Conservation (phyloP, 108 stramenopile genomes). For the Epipyxis sp. region DNA sequence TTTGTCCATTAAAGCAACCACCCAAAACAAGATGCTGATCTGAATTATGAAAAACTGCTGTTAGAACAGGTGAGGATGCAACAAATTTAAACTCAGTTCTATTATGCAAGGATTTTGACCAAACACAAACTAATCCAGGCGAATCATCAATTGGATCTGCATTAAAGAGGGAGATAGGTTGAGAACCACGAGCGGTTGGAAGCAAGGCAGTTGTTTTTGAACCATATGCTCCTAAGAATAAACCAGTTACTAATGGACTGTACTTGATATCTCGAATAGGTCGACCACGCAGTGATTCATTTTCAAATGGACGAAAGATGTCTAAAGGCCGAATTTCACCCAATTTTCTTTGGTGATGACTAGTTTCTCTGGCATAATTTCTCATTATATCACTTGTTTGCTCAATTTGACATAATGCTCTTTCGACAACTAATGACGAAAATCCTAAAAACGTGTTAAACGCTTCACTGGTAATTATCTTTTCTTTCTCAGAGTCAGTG, state of each 20-base stretch:
- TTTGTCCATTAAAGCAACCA: slow-evolving; percentile 44
- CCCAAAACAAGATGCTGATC: slow-evolving; percentile 39
- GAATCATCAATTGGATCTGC: not conserved
- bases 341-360: not conserved
- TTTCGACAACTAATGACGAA: not conserved
- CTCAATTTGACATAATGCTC: slow-evolving; percentile 10
- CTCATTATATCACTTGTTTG: slow-evolving; percentile 2
- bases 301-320: not conserved
- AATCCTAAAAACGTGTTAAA: not conserved
- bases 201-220: not conserved
- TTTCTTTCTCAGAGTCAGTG: too few relatives aligned
- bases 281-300: not conserved
- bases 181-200: not conserved
- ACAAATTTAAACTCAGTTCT: not conserved
- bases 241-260: not conserved
- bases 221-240: slow-evolving; percentile 23
- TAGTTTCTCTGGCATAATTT: slow-evolving; percentile 14
- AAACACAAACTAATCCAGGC: slow-evolving; percentile 8
- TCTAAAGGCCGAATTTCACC: not conserved
- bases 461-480: too few relatives aligned
- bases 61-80: slow-evolving; percentile 22
- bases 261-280: slow-evolving; percentile 21
- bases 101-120: not conserved
- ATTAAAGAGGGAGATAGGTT: not conserved
- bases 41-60: slow-evolving; percentile 38